Evolutionary conservation across 2,329 filamentous ascomycete species (phyloP).

Genomic region (Fusarium aywerte): DNA sequence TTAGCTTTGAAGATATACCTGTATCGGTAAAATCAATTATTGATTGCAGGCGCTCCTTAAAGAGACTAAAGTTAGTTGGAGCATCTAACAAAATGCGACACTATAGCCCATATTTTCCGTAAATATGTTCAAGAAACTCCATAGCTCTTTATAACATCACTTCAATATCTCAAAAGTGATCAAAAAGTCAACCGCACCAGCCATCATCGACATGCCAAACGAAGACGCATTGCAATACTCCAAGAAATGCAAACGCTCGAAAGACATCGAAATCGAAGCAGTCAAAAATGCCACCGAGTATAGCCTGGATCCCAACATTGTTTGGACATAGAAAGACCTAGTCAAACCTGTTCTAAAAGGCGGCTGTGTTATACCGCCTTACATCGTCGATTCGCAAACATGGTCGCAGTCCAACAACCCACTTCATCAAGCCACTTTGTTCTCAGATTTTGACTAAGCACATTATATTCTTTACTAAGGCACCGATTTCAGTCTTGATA

Average conservation of each 20-base stretch:
- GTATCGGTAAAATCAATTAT: no score
- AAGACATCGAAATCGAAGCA: rapidly evolving
- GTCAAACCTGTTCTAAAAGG: rapidly evolving
- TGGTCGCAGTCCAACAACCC: background rate
- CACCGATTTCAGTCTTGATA: background rate
- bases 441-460: background rate
- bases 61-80: no score
- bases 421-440: background rate
- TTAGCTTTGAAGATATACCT: no score
- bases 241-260: rapidly evolving
- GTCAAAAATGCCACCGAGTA: background rate
- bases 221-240: background rate
- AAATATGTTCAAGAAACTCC: no score
- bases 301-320: background rate
- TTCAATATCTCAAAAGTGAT: no score
- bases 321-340: background rate
- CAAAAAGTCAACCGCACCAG: no score
- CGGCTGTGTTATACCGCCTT: rapidly evolving
- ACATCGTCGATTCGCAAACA: background rate
- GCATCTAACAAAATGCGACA: no score
- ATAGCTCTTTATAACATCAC: no score
- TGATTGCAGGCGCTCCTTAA: no score
- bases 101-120: no score
- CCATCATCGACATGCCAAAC: no score
- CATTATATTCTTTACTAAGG: background rate